phyloP scores from a whole-genome alignment of 164 flowering plant genomes.

The Magnolia sinica region DNA sequence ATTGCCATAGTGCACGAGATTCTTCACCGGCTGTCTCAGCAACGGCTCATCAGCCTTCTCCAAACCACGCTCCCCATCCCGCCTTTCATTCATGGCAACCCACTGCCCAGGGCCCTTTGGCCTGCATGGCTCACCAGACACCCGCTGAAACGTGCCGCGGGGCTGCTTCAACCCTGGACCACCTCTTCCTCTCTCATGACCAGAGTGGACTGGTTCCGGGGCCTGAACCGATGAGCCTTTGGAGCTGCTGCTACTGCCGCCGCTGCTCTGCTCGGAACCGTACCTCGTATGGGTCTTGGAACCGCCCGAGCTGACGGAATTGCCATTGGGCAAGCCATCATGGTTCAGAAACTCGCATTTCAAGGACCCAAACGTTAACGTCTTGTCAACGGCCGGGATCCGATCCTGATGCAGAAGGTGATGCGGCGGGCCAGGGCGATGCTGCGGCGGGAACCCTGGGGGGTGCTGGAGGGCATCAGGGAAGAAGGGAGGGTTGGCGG shows the following conservation, averaged over 20 bases:
- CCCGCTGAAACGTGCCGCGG: constrained; percentile 21
- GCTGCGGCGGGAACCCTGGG: constrained; percentile 25
- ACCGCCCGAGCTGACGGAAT: neutral
- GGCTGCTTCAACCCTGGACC: constrained; percentile 22
- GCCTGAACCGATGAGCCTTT: constrained; percentile 11
- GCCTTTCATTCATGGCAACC: constrained; percentile 21
- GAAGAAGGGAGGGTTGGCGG: neutral
- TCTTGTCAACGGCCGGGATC: constrained; percentile 1
- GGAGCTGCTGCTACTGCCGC: constrained; percentile 12
- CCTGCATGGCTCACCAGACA: constrained; percentile 44
- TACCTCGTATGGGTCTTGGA: neutral
- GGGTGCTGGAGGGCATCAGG: constrained; percentile 21
- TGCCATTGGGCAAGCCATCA: constrained; percentile 23
- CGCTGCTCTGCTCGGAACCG: constrained; percentile 11
- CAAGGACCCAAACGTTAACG: constrained; percentile 56
- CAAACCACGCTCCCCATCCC: constrained; percentile 23
- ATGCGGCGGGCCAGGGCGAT: constrained; percentile 3
- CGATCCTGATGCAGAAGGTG: constrained; percentile 5
- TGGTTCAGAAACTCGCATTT: constrained; percentile 20
- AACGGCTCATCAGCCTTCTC: constrained; percentile 17
- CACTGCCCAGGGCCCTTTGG: constrained; percentile 26
- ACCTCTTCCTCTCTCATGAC: constrained; percentile 19
- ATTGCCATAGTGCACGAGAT: constrained; percentile 5
- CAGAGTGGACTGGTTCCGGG: constrained; percentile 4
- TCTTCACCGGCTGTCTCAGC: neutral